phyloP scores from a whole-genome alignment of 768 basidiomycete species.

The Leccinum arenicola region DNA sequence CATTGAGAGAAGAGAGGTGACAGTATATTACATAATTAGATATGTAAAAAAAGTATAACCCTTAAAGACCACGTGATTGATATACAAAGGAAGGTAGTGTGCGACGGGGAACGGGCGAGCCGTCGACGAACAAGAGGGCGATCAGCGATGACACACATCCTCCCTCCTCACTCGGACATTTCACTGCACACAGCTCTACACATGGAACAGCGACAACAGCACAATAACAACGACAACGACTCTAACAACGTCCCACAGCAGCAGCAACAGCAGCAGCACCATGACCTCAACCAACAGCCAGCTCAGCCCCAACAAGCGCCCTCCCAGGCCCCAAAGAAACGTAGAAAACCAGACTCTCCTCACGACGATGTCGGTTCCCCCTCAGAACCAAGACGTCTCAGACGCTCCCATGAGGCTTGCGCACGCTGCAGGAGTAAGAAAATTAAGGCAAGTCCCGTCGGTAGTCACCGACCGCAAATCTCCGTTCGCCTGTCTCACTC shows the following conservation, averaged over 20 bases:
- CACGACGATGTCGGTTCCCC: slow-evolving; percentile 54
- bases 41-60: neutral
- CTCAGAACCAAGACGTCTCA: slow-evolving; percentile 74
- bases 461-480: slow-evolving; percentile 79
- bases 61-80: slow-evolving; percentile 16
- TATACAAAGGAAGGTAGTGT: slow-evolving; percentile 22
- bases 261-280: slow-evolving; percentile 16
- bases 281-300: slow-evolving; percentile 8
- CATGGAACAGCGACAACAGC: slow-evolving; percentile 63
- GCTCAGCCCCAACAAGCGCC: slow-evolving; percentile 34
- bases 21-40: slow-evolving; percentile 1
- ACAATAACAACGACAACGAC: slow-evolving; percentile 37
- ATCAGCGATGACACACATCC: slow-evolving; percentile 45
- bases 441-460: slow-evolving; percentile 83
- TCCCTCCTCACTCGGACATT: slow-evolving; percentile 46
- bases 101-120: neutral
- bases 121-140: slow-evolving; percentile 6
- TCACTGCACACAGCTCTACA: slow-evolving; percentile 61
- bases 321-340: slow-evolving; percentile 46
- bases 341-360: slow-evolving; percentile 55
- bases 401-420: slow-evolving; percentile 90
- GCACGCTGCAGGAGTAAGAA: slow-evolving; percentile 93
- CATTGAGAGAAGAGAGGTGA: slow-evolving; percentile 3
- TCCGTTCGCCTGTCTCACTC: slow-evolving; percentile 49
- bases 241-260: slow-evolving; percentile 25